Conservation (phyloP, 495 filamentous ascomycete species). For the Usnea hakonensis region DNA sequence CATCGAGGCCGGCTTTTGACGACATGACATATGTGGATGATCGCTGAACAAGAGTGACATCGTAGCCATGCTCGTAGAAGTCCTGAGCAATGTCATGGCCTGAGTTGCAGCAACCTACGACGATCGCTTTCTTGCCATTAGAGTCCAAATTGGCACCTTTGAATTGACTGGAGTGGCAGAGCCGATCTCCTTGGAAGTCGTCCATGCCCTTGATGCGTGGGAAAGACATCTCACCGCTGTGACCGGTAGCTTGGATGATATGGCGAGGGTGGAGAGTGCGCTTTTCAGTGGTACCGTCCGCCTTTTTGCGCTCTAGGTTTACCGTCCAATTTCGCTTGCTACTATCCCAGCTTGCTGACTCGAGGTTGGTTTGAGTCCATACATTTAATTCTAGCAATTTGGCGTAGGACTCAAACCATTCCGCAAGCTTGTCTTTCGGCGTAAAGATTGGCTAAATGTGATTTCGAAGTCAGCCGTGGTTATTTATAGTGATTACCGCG, state of each 20-base stretch:
- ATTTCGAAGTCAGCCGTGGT: no score
- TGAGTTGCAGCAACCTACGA: slow-evolving; percentile 77
- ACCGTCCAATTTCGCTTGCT: slow-evolving; percentile 52
- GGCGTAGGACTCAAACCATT: slow-evolving; percentile 71
- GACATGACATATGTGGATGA: slow-evolving; percentile 65
- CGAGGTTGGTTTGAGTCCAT: slow-evolving; percentile 54
- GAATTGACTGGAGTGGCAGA: slow-evolving; percentile 69
- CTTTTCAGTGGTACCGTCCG: slow-evolving; percentile 42
- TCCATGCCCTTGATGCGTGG: slow-evolving; percentile 57
- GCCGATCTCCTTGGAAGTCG: slow-evolving; percentile 47
- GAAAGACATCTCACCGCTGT: slow-evolving; percentile 60
- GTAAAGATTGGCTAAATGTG: slow-evolving; percentile 55
- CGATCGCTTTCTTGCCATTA: slow-evolving; percentile 57
- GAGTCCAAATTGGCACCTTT: slow-evolving; percentile 44
- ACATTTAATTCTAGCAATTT: slow-evolving; percentile 68
- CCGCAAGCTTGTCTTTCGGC: slow-evolving; percentile 73
- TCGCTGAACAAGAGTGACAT: slow-evolving; percentile 80
- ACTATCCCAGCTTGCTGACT: slow-evolving; percentile 46
- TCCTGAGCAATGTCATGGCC: slow-evolving; percentile 75
- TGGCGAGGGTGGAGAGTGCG: slow-evolving; percentile 58
- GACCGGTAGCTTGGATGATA: slow-evolving; percentile 64
- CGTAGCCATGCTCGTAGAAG: slow-evolving; percentile 69
- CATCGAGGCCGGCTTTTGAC: slow-evolving; percentile 44
- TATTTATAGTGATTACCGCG: no score
- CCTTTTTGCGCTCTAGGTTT: slow-evolving; percentile 42